Percentiles rank a stretch among this genome's conserved stretches.
phyloP scores from a whole-genome alignment of 176 grass and related monocot genomes.

The Musa schizocarpa region DNA sequence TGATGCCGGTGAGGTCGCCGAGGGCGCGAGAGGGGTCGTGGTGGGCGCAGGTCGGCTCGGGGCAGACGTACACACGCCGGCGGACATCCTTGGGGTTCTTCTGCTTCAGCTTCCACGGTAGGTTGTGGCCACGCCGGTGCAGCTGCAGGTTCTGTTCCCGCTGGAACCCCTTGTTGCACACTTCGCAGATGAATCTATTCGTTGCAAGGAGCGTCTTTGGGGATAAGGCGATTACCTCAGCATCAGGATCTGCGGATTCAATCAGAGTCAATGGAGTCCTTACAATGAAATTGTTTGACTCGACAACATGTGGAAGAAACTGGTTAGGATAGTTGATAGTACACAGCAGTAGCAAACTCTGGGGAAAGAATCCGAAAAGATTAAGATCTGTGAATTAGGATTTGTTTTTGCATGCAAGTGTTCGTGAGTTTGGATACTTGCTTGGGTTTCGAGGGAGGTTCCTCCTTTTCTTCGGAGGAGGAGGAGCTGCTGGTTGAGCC shows the following conservation, averaged over 20 bases:
- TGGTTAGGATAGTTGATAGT: too few relatives aligned
- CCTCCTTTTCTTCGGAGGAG: conserved; percentile 19
- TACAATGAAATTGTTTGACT: neutral
- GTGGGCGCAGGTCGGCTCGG: conserved; percentile 14
- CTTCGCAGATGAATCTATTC: conserved; percentile 21
- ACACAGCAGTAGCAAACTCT: neutral
- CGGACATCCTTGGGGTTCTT: conserved; percentile 25
- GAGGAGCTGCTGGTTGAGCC: neutral
- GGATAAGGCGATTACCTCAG: conserved; percentile 17
- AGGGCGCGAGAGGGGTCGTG: conserved; percentile 17
- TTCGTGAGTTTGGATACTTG: neutral
- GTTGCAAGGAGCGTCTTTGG: conserved; percentile 10
- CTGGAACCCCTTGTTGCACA: conserved; percentile 26
- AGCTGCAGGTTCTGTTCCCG: conserved; percentile 29
- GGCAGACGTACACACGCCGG: conserved; percentile 20
- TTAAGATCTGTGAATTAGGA: neutral
- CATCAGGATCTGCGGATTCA: conserved; percentile 17
- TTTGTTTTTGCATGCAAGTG: neutral
- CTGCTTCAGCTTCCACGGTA: conserved; percentile 26
- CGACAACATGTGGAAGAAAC: neutral
- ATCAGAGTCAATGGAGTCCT: neutral
- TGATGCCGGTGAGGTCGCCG: conserved; percentile 27
- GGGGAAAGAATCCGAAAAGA: neutral
- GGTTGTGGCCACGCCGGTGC: conserved; percentile 26
- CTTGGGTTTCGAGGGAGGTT: conserved; percentile 26